Evolutionary conservation across 345 rosid species (phyloP), one percentile per base, ranked within the genome.

Genomic region (Citrus unshiu): DNA sequence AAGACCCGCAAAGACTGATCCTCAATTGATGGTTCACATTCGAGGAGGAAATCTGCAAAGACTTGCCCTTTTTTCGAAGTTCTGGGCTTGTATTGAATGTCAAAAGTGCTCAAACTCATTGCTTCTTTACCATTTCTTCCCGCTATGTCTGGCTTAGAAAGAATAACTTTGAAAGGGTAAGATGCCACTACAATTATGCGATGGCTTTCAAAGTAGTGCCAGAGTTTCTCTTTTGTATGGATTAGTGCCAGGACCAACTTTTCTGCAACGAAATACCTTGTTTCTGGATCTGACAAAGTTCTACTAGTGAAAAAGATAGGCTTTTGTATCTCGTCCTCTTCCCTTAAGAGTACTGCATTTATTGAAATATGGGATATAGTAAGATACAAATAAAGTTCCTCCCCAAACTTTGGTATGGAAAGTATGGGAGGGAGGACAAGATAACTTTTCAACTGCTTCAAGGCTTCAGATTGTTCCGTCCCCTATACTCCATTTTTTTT

Each of bases 171-270:
- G 22, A 22, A 0, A 19, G 9, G 24, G 24, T 5, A 22, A 57
- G 2, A 19, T 4, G n/a, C 21, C 21, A 7, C 21, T 5, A 57
- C 2, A 7, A 57, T 57, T 16, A 57, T 22, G 9, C 13, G 3
- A 0, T 21, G 60, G 9, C 3, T 57, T 22, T 57, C 3, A 57
- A 57, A 57, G 24, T 57, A 57, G 60, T 57, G 60, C 3, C 1
- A 0, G 0, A 19, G 3, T 19, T 57, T 18, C 5, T 18, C 0
- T 3, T 57, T 19, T 6, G 0, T n/a, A 0, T 57, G 2, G 2
- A 43, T 43, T 1, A 43, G 14, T 10, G 49, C 49, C 4, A 43
- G 0, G 4, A 43, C 49, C 1, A 43, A 2, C 1, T 57, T 57
- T 57, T 57, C 3, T 0, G 24, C 1, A 4, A 0, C 1, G 0